Evolutionary conservation across 352 stramenopile species (phyloP).

Genomic region (Phytophthora foliorum): DNA sequence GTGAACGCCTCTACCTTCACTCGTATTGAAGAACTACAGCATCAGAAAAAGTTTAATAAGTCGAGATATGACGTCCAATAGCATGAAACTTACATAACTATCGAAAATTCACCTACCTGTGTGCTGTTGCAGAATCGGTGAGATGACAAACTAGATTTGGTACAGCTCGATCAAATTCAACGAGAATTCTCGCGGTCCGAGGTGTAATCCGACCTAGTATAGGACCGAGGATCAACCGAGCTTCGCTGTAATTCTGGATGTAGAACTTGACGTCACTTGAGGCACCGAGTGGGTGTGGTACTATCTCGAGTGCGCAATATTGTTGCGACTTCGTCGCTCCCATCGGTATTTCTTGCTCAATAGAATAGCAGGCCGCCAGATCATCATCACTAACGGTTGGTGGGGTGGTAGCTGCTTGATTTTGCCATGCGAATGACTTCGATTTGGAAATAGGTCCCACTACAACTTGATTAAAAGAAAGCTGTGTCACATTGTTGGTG

Average conservation of each 20-base stretch:
- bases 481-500: conserved; percentile 26
- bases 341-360: conserved; percentile 38
- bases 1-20: conserved; percentile 53
- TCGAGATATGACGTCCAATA: background rate
- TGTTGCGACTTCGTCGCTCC: conserved; percentile 32
- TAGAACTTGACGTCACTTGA: conserved; percentile 50
- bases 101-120: conserved; percentile 36
- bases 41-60: background rate
- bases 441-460: conserved; percentile 52
- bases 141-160: conserved; percentile 51
- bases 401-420: background rate
- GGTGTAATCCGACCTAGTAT: conserved; percentile 73
- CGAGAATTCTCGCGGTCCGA: conserved; percentile 58
- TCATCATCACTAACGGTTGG: conserved; percentile 4
- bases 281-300: conserved; percentile 53
- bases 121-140: conserved; percentile 35
- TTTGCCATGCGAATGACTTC: background rate
- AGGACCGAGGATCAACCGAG: conserved; percentile 63
- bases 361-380: conserved; percentile 8
- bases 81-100: background rate
- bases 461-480: conserved; percentile 59
- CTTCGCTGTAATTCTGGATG: conserved; percentile 40
- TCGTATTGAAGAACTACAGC: conserved; percentile 31
- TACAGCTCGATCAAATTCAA: conserved; percentile 66
- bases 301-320: conserved; percentile 60